Evolutionary conservation across 441 rosid genomes (phyloP).

Genomic region (Syzygium syzygioides): DNA sequence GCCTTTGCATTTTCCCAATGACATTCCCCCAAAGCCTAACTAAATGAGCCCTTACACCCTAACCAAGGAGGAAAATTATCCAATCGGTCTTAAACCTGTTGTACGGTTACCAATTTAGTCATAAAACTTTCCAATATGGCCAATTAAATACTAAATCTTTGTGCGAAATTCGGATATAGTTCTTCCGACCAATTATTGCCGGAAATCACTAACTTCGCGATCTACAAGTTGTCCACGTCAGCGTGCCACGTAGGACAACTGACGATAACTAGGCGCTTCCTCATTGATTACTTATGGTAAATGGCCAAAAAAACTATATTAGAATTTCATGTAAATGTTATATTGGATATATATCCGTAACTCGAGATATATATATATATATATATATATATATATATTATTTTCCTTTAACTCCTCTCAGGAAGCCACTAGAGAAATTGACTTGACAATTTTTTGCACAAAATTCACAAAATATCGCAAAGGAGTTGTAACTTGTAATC

Average conservation of each 20-base stretch:
- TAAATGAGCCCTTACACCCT: neutral
- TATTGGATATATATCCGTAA: neutral
- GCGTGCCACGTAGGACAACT: rapidly evolving
- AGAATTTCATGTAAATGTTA: no score
- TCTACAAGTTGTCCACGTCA: rapidly evolving
- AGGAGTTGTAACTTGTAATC: neutral
- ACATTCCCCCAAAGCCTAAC: no score
- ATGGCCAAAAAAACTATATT: no score
- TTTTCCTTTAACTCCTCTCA: neutral
- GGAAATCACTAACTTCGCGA: rapidly evolving
- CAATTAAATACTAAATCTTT: neutral
- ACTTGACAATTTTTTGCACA: neutral
- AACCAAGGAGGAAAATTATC: neutral
- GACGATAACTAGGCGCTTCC: rapidly evolving
- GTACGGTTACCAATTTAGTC: rapidly evolving
- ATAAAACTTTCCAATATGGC: rapidly evolving
- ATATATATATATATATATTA: no score
- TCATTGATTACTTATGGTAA: no score
- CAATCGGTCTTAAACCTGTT: neutral
- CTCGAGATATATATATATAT: neutral
- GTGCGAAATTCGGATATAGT: rapidly evolving
- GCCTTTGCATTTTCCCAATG: no score
- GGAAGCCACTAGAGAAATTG: neutral
- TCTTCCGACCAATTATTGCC: rapidly evolving
- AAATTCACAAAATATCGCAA: neutral